Evolutionary conservation across 1,284 basidiomycete genomes (phyloP).

Genomic region (Hemileccinum hortonii): DNA sequence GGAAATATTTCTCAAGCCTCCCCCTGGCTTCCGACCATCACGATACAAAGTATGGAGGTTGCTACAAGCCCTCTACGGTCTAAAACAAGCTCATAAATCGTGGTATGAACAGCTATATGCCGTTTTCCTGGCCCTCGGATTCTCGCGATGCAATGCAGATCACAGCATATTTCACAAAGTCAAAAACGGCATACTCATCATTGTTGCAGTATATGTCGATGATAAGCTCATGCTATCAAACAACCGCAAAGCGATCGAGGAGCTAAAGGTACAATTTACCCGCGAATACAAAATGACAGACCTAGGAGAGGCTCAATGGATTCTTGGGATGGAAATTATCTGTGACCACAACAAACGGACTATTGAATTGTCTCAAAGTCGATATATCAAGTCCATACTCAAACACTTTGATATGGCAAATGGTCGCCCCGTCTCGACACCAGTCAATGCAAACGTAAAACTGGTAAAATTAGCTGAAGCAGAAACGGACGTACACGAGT

Average conservation of each 20-base stretch:
- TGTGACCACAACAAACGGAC: background rate
- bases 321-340: background rate
- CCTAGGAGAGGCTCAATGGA: too few relatives aligned
- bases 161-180: background rate
- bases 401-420: too few relatives aligned
- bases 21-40: background rate
- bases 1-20: too few relatives aligned
- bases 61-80: constrained; percentile 20
- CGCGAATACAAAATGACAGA: too few relatives aligned
- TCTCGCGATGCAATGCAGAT: background rate
- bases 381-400: too few relatives aligned
- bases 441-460: background rate
- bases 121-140: background rate
- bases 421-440: background rate
- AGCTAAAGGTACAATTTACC: too few relatives aligned
- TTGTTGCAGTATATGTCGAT: background rate
- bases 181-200: background rate
- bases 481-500: background rate
- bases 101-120: constrained; percentile 13
- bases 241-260: too few relatives aligned
- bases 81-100: constrained; percentile 22
- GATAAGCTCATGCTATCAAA: background rate
- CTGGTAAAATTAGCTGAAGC: background rate
- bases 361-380: background rate
- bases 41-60: background rate